Evolutionary conservation across 768 basidiomycete genomes (phyloP).

Genomic region (Austroboletus eburneus): DNA sequence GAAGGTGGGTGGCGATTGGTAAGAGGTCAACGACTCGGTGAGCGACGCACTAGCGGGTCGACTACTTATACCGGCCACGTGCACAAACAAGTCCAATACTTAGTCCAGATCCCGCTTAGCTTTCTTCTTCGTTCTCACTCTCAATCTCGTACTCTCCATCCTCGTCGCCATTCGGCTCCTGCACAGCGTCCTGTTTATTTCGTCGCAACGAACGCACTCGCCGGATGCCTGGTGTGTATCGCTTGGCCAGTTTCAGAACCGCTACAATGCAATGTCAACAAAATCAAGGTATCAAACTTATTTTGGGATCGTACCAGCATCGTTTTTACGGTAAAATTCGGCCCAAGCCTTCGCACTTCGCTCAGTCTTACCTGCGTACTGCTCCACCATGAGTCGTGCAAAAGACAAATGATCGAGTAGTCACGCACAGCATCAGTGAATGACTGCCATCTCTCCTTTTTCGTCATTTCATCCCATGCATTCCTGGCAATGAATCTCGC

Average conservation of each 20-base stretch:
- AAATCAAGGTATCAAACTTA: not conserved
- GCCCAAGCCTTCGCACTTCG: conserved; percentile 57
- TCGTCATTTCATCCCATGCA: conserved; percentile 39
- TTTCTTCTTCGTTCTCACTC: conserved; percentile 9
- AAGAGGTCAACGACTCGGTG: conserved; percentile 6
- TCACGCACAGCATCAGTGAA: conserved; percentile 48
- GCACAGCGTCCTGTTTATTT: conserved; percentile 7
- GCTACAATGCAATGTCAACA: conserved; percentile 14
- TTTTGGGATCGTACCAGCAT: conserved; percentile 38
- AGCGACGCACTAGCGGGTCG: conserved; percentile 1
- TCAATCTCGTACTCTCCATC: conserved; percentile 23
- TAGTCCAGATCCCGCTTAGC: conserved; percentile 2
- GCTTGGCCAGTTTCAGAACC: conserved; percentile 24
- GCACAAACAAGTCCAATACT: conserved; percentile 15
- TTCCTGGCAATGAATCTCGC: conserved; percentile 55
- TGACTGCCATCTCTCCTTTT: conserved; percentile 51
- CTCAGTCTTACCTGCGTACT: conserved; percentile 49
- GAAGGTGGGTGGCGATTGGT: conserved; percentile 12
- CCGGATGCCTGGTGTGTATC: conserved; percentile 20
- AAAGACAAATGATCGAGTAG: not conserved
- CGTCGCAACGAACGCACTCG: conserved; percentile 24
- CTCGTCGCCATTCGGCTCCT: conserved; percentile 9
- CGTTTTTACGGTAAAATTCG: conserved; percentile 53
- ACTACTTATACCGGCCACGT: conserved; percentile 33
- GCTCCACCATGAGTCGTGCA: conserved; percentile 1